Conservation (phyloP, 768 basidiomycete genomes). For the Xerocomellus amylosporus region DNA sequence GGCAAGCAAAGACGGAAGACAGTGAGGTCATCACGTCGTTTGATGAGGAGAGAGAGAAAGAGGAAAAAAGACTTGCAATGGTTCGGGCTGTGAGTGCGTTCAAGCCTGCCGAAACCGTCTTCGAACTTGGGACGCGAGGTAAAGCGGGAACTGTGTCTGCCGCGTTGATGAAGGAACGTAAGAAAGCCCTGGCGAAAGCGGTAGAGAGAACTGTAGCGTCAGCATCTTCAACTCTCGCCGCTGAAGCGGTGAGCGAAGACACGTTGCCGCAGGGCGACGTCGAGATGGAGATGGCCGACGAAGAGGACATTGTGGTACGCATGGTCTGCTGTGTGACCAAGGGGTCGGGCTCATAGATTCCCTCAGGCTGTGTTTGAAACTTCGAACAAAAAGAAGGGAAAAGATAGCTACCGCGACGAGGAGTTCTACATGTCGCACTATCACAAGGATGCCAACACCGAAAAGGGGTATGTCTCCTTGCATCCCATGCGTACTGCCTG, state of each 20-base stretch:
- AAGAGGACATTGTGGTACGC: constrained; percentile 68
- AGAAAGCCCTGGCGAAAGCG: constrained; percentile 73
- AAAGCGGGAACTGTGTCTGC: constrained; percentile 54
- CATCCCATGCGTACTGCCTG: neutral
- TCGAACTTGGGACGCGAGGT: constrained; percentile 82
- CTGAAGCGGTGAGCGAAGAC: constrained; percentile 35
- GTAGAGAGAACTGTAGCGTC: constrained; percentile 43
- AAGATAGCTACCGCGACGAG: constrained; percentile 64
- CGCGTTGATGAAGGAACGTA: constrained; percentile 82
- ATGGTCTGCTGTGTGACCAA: constrained; percentile 1
- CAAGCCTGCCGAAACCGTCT: constrained; percentile 83
- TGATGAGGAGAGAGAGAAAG: constrained; percentile 37
- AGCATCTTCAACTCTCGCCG: constrained; percentile 30
- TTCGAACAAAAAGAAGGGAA: constrained; percentile 41
- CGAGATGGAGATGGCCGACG: constrained; percentile 70
- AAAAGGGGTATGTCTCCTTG: constrained; percentile 72
- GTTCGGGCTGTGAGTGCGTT: constrained; percentile 78
- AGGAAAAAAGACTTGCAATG: constrained; percentile 57
- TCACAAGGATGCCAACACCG: constrained; percentile 81
- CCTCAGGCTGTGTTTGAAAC: constrained; percentile 66
- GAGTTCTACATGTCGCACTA: constrained; percentile 92
- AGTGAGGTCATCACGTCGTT: constrained; percentile 12
- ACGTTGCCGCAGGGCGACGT: constrained; percentile 25
- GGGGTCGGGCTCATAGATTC: constrained; percentile 3
- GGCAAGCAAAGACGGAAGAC: constrained; percentile 35